Conservation (phyloP, 1,284 basidiomycete species). For the Athelia sp. region DNA sequence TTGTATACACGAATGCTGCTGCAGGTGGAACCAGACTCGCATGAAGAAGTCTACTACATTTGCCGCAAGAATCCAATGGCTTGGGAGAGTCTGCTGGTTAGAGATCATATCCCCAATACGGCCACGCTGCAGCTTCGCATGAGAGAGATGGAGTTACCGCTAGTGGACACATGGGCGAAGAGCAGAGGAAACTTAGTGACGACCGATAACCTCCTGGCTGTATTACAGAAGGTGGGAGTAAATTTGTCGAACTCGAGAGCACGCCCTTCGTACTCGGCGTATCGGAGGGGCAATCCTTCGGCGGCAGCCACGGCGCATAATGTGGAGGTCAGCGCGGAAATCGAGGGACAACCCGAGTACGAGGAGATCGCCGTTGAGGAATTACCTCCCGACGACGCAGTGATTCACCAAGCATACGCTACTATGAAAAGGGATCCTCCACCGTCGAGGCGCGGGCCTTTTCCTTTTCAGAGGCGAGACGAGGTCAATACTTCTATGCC, state of each 20-base stretch:
- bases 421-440: neutral
- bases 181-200: neutral
- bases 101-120: neutral
- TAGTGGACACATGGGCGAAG: neutral
- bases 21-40: neutral
- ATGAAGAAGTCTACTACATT: constrained; percentile 1
- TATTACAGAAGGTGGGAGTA: too few species aligned
- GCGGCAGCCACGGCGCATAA: too few species aligned
- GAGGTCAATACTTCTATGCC: neutral
- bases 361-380: neutral
- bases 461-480: neutral
- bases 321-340: neutral
- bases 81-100: constrained; percentile 4
- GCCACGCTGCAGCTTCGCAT: neutral
- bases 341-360: neutral
- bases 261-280: too few species aligned
- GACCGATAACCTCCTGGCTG: too few species aligned
- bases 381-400: neutral
- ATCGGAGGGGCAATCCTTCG: too few species aligned
- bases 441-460: neutral
- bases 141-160: neutral
- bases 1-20: neutral
- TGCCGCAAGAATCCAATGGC: neutral
- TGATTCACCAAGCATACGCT: neutral
- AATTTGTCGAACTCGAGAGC: too few species aligned